Base-by-base conservation (phyloP, 1,284 basidiomycete genomes). In the Mycosarcoma maydis region DNA sequence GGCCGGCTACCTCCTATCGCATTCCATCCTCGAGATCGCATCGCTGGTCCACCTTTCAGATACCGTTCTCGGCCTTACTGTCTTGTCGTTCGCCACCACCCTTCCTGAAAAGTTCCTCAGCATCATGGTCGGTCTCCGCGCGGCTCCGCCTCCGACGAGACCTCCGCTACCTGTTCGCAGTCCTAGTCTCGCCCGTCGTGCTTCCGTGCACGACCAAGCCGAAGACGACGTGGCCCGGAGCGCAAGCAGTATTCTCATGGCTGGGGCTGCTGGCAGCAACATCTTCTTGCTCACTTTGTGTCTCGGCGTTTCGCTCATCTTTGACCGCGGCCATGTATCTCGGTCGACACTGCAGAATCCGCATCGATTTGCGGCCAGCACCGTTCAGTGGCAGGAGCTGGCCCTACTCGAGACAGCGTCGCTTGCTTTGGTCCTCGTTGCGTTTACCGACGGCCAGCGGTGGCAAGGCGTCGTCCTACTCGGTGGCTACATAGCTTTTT, bases 101-200 rank as follows among this genome's bases (percentile, higher is more conserved):
- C 45, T 82, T 7, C 81, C 81, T 0, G 81, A 81, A 33, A 82
- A 82, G 56, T 47, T 77, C 17, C 73, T 82, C 10, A 76, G 77
- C 10, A 60, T 76, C 39, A 62, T 78, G 34, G 69, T 65, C 6
- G 81, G 76, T 3, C 54, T 60, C 3, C 52, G 52, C 8, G 42
- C 58, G 10, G 58, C 53, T 14, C 6, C 46, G 0, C 20, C 42
- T n/a, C 13, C 45, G n/a, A 19, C 33, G 2, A 26, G 38, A 44
- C 55, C 50, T 19, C 46, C 55, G 22, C n/a, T 51, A 17, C 32
- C 50, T 13, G 20, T 29, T 8, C 55, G 50, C 14, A 42, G 42
- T 26, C 50, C 62, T 30, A 58, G 52, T 44, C 47, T 54, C 22
- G 53, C 58, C 16, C 57, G 58, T 4, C 58, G 58, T 17, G 41